Evolutionary conservation across 2,329 filamentous ascomycete species (phyloP), one percentile per base, ranked within the genome.

Genomic region (Ascomycota sp.): DNA sequence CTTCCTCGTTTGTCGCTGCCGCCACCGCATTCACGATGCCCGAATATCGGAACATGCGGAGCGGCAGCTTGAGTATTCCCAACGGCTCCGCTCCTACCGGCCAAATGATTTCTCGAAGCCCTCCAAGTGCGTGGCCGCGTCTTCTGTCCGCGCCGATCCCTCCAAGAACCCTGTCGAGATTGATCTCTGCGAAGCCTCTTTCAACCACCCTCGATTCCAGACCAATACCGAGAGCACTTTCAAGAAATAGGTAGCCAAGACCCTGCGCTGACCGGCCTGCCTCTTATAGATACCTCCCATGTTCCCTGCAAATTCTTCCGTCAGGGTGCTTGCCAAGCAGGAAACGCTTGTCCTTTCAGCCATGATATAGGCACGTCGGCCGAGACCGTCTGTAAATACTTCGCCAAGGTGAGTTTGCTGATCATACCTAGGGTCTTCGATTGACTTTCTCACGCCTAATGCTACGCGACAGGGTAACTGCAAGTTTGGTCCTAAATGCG

Each of bases 291-390:
- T 54, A 93, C 89, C 12, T 78, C 85, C 36, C 89, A 95, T 59
- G 89, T 98, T 27, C 89, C 89, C 24, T 98, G 89, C 77, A 95
- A 95, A 65, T 98, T 98, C 76, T 98, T 89, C 56, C 75, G 83
- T 31, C 82, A 93, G 59, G 85, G 86, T 51, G 75, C 82, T 45
- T 98, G 89, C 54, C 86, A 95, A 65, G 89, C 89, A 33, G 89
- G 89, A 43, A 80, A 79, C 51, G 82, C 85, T 40, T 98, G 89
- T 59, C 89, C 89, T 25, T 98, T 95, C 56, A 81, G 83, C 44
- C 89, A 98, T 57, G 86, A 91, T 38, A 73, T 89, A 38, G 80
- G 89, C 48, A 68, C 74, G 20, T 71, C 83, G 25, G 69, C 78
- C 30, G 82, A 94, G 51, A 85, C 79, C 36, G 73, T 91, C 39